Conservation (phyloP, 371 early-diverging fungal genomes). For the Apophysomyces sp. region DNA sequence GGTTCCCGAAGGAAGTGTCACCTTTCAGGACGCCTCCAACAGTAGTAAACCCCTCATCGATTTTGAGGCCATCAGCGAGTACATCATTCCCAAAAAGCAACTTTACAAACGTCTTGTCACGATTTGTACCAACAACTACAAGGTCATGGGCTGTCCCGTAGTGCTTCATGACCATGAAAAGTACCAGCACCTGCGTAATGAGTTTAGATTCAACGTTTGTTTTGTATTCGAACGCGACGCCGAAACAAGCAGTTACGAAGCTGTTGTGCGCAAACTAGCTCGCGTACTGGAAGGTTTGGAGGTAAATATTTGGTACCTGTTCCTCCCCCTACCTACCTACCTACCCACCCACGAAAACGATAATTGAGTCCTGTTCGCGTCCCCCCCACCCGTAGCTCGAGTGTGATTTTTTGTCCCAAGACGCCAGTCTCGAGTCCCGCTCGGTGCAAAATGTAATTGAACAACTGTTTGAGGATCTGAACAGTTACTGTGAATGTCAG, state of each 20-base stretch:
- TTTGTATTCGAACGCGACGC: constrained; percentile 87
- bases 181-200: constrained; percentile 70
- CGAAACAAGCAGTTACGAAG: constrained; percentile 75
- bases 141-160: constrained; percentile 80
- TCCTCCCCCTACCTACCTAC: no score
- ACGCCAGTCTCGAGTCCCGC: constrained; percentile 26
- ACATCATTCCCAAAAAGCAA: constrained; percentile 82
- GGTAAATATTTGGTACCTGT: constrained; percentile 48
- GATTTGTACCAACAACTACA: constrained; percentile 69
- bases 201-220: constrained; percentile 84
- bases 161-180: constrained; percentile 67
- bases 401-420: constrained; percentile 67
- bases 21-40: constrained; percentile 14
- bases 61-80: constrained; percentile 87
- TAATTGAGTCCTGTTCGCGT: no score
- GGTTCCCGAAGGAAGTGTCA: constrained; percentile 80
- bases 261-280: constrained; percentile 81
- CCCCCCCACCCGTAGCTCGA: constrained; percentile 52
- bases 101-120: constrained; percentile 79
- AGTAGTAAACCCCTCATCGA: constrained; percentile 58
- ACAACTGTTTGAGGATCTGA: constrained; percentile 83
- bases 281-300: constrained; percentile 74
- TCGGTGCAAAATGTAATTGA: constrained; percentile 79
- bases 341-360: no score
- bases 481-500: constrained; percentile 84